Evolutionary conservation across 1,284 basidiomycete species (phyloP).

Genomic region (Cystobasidiaceae sp.): DNA sequence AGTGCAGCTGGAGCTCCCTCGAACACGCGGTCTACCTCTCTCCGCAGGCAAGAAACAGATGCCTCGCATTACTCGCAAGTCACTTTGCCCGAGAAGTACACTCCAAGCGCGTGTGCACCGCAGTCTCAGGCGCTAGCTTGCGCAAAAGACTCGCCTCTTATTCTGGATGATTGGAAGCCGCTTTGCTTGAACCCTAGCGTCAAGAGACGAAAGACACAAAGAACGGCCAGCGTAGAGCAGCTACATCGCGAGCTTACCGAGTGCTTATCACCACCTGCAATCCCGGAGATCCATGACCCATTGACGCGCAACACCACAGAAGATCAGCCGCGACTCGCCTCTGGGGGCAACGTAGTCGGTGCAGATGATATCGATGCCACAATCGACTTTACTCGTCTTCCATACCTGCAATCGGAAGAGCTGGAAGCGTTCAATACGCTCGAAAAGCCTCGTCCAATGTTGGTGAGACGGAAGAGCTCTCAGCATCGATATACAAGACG

Average conservation of each 20-base stretch:
- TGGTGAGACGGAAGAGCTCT: neutral
- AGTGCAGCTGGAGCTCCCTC: neutral
- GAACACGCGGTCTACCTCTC: neutral
- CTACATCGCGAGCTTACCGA: no score
- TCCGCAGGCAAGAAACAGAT: constrained; percentile 18
- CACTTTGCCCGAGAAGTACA: constrained; percentile 5
- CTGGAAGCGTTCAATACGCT: no score
- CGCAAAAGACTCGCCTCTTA: no score
- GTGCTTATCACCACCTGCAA: no score
- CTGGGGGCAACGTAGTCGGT: neutral
- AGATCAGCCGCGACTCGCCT: no score
- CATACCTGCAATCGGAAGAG: no score
- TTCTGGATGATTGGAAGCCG: neutral
- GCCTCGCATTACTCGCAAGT: constrained; percentile 13
- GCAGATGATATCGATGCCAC: neutral
- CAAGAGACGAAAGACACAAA: no score
- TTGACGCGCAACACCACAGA: no score
- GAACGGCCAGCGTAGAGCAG: no score
- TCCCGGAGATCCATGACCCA: no score
- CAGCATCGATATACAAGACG: neutral
- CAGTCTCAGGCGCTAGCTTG: neutral
- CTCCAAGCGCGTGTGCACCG: neutral
- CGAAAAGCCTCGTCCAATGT: neutral
- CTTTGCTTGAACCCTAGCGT: neutral
- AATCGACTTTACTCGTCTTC: neutral